Percentiles rank a stretch among this genome's conserved stretches.
phyloP scores from a whole-genome alignment of 2,329 filamentous ascomycete species.

The Aphanocladium album region DNA sequence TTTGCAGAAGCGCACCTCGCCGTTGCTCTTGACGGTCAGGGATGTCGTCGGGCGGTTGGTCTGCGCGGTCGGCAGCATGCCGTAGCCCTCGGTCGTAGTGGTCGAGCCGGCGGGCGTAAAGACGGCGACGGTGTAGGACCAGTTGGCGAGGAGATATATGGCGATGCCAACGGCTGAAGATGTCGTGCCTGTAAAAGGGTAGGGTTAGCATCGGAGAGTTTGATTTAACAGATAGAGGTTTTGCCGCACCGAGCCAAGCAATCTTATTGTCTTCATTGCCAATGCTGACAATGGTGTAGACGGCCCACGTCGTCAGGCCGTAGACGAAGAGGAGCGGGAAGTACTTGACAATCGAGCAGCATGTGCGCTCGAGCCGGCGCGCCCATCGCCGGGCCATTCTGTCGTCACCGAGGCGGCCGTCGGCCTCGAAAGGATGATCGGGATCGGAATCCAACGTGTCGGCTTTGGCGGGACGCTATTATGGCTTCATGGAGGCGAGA shows the following conservation, averaged over 20 bases:
- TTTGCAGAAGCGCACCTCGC: conserved; percentile 87
- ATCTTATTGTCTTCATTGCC: conserved; percentile 52
- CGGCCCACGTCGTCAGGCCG: conserved; percentile 83
- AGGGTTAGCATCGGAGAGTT: not conserved
- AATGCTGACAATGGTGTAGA: conserved; percentile 78
- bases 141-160: conserved; percentile 76
- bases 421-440: conserved; percentile 15
- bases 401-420: conserved; percentile 14
- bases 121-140: conserved; percentile 87
- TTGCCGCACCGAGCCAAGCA: conserved; percentile 51
- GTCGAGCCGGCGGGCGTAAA: conserved; percentile 83
- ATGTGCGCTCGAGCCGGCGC: conserved; percentile 71
- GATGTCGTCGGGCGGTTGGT: conserved; percentile 56
- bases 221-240: not conserved
- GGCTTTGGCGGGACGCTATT: conserved; percentile 14
- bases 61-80: conserved; percentile 61
- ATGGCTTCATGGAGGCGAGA: not conserved
- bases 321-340: conserved; percentile 90
- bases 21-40: conserved; percentile 89
- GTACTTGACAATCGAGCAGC: conserved; percentile 73
- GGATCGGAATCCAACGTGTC: conserved; percentile 11
- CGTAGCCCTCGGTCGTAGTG: conserved; percentile 64
- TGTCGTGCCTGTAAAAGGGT: conserved; percentile 39
- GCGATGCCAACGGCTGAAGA: conserved; percentile 60
- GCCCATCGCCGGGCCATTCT: conserved; percentile 58